Percentiles rank a stretch among this genome's conserved stretches.
Conservation (phyloP, 31 red algal genomes). For the Odonthalia washingtoniensis region DNA sequence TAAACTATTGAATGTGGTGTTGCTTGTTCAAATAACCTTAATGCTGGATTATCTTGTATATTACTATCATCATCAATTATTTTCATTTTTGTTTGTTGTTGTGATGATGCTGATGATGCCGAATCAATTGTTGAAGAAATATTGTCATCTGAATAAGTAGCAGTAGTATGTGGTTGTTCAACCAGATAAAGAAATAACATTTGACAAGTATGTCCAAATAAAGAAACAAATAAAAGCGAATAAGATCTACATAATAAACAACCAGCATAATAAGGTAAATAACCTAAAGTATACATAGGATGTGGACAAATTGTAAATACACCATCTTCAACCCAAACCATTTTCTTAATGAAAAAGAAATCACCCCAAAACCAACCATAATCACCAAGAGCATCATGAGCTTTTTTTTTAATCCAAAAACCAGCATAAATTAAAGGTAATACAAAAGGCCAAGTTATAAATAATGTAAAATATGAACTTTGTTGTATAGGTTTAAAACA, state of each 20-base stretch:
- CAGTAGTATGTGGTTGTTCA: conserved; percentile 86
- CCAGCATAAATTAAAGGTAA: conserved; percentile 68
- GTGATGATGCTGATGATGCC: neutral
- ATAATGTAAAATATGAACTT: conserved; percentile 38
- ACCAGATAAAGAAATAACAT: conserved; percentile 84
- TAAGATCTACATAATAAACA: conserved; percentile 83
- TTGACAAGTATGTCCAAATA: conserved; percentile 85
- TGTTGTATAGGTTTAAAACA: conserved; percentile 36
- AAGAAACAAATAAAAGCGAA: conserved; percentile 73
- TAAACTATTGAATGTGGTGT: conserved; percentile 32
- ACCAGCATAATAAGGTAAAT: conserved; percentile 92
- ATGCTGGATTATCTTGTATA: neutral
- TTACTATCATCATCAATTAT: neutral
- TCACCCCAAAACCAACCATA: conserved; percentile 99
- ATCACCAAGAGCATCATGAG: conserved; percentile 91
- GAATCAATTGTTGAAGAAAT: too few species aligned
- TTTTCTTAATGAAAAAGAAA: conserved; percentile 94
- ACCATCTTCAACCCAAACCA: conserved; percentile 84
- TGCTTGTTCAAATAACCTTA: conserved; percentile 24
- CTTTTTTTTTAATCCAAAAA: conserved; percentile 82
- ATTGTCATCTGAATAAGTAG: neutral
- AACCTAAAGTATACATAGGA: conserved; percentile 99
- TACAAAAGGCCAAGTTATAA: conserved; percentile 53
- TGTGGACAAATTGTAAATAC: conserved; percentile 98
- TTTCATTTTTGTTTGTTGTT: neutral